Evolutionary conservation across 148 eudicot species (phyloP), one percentile per base, ranked within the genome.

Genomic region (Vaccinium macrocarpon): DNA sequence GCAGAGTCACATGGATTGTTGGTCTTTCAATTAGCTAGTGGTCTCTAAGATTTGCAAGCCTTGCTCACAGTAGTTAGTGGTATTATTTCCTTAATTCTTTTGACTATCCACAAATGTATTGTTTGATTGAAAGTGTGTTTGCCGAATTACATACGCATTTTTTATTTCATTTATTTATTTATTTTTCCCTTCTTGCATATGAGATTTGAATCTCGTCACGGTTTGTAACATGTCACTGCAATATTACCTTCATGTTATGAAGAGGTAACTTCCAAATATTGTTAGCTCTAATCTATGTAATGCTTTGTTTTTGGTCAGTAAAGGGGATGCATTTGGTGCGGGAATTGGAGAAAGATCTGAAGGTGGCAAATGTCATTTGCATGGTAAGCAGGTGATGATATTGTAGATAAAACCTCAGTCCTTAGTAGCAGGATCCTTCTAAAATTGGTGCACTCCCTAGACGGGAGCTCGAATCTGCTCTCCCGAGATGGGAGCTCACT

Each of bases 241-340:
- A 16, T 56, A 53, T 19, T 71, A 82, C 35, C 13, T 50, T 61
- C 19, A 9, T 15, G 56, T 82, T 71, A 35, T 59, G 66, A 81
- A 38, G 35, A 21, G 2, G 53, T 42, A 56, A 27, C 46, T 70
- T 82, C 59, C 11, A 55, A 71, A 64, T 74, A 49, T 32, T 76
- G 18, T 80, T 50, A 49, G 50, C 61, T 83, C 72, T 70, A 78
- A 86, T 23, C 87, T 80, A 16, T 11, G 53, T 56, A 27, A 75
- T 84, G 62, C 32, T 23, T 83, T 83, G 9, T 84, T 80, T 85
- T 81, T 89, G 88, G 81, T 53, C 90, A 96, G 99, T 96, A 83
- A 92, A 91, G 90, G 99, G 99, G 86, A 96, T 96, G 97, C 92
- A 95, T 88, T 92, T 96, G 89, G 99, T 96, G 71, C 88, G 97